Conservation (phyloP, 129 eudicot genomes). For the Flaveria linearis region DNA sequence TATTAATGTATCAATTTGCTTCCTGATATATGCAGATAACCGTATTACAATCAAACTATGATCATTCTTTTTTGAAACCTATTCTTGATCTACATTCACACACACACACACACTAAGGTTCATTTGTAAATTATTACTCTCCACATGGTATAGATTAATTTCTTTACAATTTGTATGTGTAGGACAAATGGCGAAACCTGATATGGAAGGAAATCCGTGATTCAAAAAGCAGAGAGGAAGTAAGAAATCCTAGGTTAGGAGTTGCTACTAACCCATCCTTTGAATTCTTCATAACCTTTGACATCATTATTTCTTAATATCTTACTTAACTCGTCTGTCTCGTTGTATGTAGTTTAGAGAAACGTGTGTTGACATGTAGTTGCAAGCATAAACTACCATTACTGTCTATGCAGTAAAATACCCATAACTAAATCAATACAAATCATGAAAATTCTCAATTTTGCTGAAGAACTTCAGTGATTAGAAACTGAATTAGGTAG, state of each 20-base stretch:
- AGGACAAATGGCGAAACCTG: conserved; percentile 52
- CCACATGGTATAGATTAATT: not conserved
- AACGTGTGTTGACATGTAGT: no score
- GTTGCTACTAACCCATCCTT: no score
- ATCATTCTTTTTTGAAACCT: not conserved
- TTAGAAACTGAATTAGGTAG: no score
- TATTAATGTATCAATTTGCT: not conserved
- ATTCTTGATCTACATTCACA: not conserved
- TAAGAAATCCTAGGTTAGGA: conserved; percentile 1
- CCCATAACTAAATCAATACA: no score
- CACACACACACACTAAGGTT: not conserved
- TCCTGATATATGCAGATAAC: not conserved
- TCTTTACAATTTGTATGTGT: not conserved
- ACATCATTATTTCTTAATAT: not conserved
- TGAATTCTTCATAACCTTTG: no score
- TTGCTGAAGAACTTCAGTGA: no score
- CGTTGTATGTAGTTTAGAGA: not conserved
- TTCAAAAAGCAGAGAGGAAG: conserved; percentile 13
- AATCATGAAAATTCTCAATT: no score
- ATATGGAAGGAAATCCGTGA: not conserved
- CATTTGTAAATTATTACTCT: not conserved
- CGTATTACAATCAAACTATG: not conserved
- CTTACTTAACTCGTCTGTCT: not conserved
- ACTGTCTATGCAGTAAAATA: no score
- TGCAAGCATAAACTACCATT: no score